Base-by-base conservation (phyloP, 2,329 filamentous ascomycete genomes). In the Huntiella decipiens region DNA sequence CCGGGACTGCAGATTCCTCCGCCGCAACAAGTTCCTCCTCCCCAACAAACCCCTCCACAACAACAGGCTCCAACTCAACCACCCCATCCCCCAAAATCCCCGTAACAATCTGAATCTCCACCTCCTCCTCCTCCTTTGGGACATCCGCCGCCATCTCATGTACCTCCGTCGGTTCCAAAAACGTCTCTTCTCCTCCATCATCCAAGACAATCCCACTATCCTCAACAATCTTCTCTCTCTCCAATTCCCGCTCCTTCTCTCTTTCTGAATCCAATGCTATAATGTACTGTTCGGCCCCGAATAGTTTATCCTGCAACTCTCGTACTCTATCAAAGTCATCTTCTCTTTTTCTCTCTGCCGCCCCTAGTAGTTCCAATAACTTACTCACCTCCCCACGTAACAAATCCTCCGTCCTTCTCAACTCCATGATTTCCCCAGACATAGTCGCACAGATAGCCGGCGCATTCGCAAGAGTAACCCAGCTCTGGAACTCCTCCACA, bases 381-480 rank as follows among this genome's bases (percentile, higher is more conserved):
- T 28, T 28, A 10, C 8, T 28, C 22, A 28, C 22, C 8, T 28
- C 22, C 22, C 22, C 22, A 28, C 22, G 22, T 28, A 28, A 28
- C 22, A 10, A 28, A 7, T 28, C 22, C 8, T 28, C 22, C 2
- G 22, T 7, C 8, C 22, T 28, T 28, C 22, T 28, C 22, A 28
- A 28, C 22, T 28, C 22, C 22, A 28, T 28, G 22, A 28, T 28
- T 28, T 28, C 22, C 22, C 22, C 22, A 11, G 15, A 19, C 38
- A 47, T 28, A 4, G 39, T 35, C 15, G 45, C 40, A 15, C 45
- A 47, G 13, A 49, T 31, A 22, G 42, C 44, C 6, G 47, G 42
- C 1, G 47, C 47, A 33, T 49, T 49, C n/a, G 43, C 43, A 19
- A 45, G 31, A 4, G 47, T 45, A 17, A 49, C 38, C 47, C 47